Evolutionary conservation across 1,139 yeast species (phyloP).

Genomic region (Blastobotrys petasosporus): DNA sequence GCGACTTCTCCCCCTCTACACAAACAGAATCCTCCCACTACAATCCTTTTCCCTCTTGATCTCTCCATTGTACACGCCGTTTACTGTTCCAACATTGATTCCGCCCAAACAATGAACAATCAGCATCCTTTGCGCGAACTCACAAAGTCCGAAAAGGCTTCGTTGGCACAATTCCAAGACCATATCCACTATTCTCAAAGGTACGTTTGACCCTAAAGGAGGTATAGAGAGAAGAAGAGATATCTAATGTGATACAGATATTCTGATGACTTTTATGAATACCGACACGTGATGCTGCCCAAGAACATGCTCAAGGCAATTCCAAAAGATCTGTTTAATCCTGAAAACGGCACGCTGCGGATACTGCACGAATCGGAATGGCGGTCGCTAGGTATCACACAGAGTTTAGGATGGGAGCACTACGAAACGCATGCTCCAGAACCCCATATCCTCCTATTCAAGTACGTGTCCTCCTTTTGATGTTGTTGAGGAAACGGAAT

Average conservation of each 20-base stretch:
- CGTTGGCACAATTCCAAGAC: constrained; percentile 86
- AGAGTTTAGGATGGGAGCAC: constrained; percentile 96
- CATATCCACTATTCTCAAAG: constrained; percentile 90
- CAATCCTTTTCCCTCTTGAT: too few relatives aligned
- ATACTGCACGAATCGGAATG: constrained; percentile 93
- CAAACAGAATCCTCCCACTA: too few relatives aligned
- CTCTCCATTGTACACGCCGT: too few relatives aligned
- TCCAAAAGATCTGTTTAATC: constrained; percentile 93
- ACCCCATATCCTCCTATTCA: constrained; percentile 91
- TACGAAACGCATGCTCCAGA: constrained; percentile 98
- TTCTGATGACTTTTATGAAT: not conserved
- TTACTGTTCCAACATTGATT: too few relatives aligned
- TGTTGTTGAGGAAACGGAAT: not conserved
- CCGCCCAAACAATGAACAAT: too few relatives aligned
- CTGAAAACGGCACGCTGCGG: constrained; percentile 90
- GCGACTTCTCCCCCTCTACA: too few relatives aligned
- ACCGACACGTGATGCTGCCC: constrained; percentile 92
- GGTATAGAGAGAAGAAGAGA: constrained; percentile 71
- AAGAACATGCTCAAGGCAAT: constrained; percentile 91
- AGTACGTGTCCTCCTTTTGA: constrained; percentile 29
- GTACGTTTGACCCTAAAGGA: constrained; percentile 28
- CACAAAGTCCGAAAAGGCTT: constrained; percentile 76
- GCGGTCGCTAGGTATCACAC: constrained; percentile 98
- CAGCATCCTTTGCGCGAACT: constrained; percentile 48
- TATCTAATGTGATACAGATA: constrained; percentile 42